Evolutionary conservation across 306 rosid species (phyloP).

Genomic region (Castanea sativa): DNA sequence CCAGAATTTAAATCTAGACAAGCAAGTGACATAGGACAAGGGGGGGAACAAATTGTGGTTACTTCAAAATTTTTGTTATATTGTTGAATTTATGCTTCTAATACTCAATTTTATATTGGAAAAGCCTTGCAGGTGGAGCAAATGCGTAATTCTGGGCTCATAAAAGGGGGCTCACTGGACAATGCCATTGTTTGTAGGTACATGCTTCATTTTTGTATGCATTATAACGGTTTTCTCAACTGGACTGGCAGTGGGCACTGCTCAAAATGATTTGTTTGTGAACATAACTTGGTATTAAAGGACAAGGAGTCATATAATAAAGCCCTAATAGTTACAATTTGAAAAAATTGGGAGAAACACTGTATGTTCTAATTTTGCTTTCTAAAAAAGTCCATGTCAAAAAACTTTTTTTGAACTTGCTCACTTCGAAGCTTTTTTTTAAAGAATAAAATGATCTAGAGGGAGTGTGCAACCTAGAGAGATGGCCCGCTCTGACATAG

Average conservation of each 20-base stretch:
- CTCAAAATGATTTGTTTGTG: background rate
- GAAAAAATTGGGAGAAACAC: background rate
- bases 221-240: background rate
- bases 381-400: background rate
- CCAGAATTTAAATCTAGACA: background rate
- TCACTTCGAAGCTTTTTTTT: background rate
- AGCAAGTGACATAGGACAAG: background rate
- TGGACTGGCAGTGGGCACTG: background rate
- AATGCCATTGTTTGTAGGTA: constrained; percentile 91
- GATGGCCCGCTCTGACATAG: background rate
- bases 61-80: background rate
- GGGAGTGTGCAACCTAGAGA: too few species aligned
- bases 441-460: too few species aligned
- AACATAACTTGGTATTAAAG: background rate
- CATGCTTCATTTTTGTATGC: constrained; percentile 18
- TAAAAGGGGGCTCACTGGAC: constrained; percentile 77
- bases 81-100: constrained; percentile 17
- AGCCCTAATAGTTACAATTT: background rate
- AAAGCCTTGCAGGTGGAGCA: constrained; percentile 62
- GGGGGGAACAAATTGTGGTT: background rate
- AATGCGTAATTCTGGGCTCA: constrained; percentile 75
- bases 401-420: background rate
- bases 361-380: background rate
- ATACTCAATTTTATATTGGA: constrained; percentile 12
- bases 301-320: too few species aligned